Base-by-base conservation (phyloP, 1,284 basidiomycete genomes). In the Tremellales sp. region DNA sequence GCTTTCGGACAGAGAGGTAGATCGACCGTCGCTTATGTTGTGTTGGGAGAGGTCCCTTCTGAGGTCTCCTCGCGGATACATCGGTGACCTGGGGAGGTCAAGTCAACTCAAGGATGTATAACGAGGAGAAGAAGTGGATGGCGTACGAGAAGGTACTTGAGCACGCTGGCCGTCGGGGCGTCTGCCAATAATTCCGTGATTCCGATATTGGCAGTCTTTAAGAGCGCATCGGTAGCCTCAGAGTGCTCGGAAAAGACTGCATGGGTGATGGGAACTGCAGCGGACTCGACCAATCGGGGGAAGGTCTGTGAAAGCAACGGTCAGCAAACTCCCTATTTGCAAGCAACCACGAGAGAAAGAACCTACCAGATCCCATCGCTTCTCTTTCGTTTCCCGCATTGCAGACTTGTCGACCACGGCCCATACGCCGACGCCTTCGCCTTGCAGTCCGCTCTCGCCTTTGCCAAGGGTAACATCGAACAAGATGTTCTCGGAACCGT, bases 291-390 rank as follows among this genome's bases (percentile, higher is more conserved):
- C 19, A 71, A 42, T 39, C 61, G 57, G 34, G 70, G 57, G 56
- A 70, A 73, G 18, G 68, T 64, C 70, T 73, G 47, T 0, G 47
- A 44, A 25, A 45, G 19, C 38, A 34, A n/a, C 32, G 19, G 18
- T 35, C 29, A 12, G 12, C 34, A 7, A 31, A 3, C 19, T 44
- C 25, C 7, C 28, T 32, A 8, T 25, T 39, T 21, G 12, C 27
- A 36, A 35, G 21, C 22, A n/a, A 21, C 34, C 22, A 40, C 12
- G 18, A 19, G 18, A 26, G 27, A 42, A n/a, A 42, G 36, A 4
- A 78, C 83, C 64, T 50, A 93, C 89, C 66, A 93, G 69, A 71
- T 93, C 90, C 85, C 87, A 94, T 48, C 90, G 79, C 44, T 78
- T 74, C 52, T 82, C 76, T 69, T 82, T 83, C 61, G 88, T 78